Evolutionary conservation across 2,329 filamentous ascomycete species (phyloP), one percentile per base, ranked within the genome.

Genomic region (Alternaria sp.): DNA sequence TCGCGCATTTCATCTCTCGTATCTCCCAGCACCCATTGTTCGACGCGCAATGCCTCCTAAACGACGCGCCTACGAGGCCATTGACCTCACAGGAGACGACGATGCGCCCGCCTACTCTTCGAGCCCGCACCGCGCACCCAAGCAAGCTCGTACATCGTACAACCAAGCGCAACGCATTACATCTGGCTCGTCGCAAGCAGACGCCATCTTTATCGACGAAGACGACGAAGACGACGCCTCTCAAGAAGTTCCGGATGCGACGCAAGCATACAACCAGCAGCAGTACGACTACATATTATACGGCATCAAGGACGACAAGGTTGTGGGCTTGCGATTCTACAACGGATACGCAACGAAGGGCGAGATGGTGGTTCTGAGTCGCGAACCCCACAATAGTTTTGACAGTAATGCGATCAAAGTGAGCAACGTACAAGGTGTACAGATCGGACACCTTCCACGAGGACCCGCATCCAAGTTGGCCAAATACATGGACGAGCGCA

Each of bases 381-480:
- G 92, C 73, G 90, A 95, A 73, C 89, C 91, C 2, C 73, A 79
- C 2, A 95, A 95, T 72, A 83, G 80, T 15, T 79, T 75, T 51
- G 78, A 79, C 53, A 26, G 70, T 4, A 96, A 96, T 79, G 93
- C 93, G 0, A 93, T 96, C 61, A 87, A 88, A 6, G 87, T 96
- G 2, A 86, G 92, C 71, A 96, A 96, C 77, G 92, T 94, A 14
- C 86, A 91, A 73, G 87, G 88, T 15, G 77, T 79, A 8, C 93
- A 96, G 72, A 92, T 97, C 70, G 93, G 93, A 1, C 93, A 97
- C 78, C 83, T 97, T 44, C 90, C 92, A 7, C 84, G 88, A 12
- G 83, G 80, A 1, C 74, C 93, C 21, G 92, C 89, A 1, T 81
- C 84, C n/a, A 95, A 92, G 78, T 81, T 97, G 57, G 89, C 92